Evolutionary conservation across 352 stramenopile genomes (phyloP).

Genomic region (Phytophthora crassamura): DNA sequence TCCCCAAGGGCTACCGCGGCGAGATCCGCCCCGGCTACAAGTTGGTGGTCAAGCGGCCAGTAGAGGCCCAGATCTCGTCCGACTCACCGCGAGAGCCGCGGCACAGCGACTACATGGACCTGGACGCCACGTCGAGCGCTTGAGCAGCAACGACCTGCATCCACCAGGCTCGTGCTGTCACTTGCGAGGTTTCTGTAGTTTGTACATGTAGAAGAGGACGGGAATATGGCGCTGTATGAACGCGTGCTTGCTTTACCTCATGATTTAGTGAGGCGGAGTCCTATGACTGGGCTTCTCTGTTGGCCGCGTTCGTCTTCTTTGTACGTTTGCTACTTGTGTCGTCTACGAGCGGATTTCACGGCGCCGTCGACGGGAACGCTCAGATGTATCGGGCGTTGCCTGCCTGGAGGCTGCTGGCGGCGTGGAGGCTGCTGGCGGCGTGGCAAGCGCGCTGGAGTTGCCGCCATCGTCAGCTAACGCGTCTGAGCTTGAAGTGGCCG

Average conservation of each 20-base stretch:
- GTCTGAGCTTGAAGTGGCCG: slow-evolving; percentile 14
- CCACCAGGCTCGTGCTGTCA: slow-evolving; percentile 11
- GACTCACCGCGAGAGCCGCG: slow-evolving; percentile 14
- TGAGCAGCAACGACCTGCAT: slow-evolving; percentile 30
- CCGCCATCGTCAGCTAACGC: slow-evolving; percentile 10
- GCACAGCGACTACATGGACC: slow-evolving; percentile 38
- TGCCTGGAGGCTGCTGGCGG: no score
- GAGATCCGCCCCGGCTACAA: slow-evolving; percentile 83
- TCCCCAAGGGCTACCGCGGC: slow-evolving; percentile 85
- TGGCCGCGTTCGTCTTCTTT: slow-evolving; percentile 21
- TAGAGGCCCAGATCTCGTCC: slow-evolving; percentile 14
- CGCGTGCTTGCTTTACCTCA: slow-evolving; percentile 31
- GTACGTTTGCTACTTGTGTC: slow-evolving; percentile 17
- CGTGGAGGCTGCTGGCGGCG: slow-evolving; percentile 8
- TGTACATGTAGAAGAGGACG: slow-evolving; percentile 29
- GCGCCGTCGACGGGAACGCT: slow-evolving; percentile 19
- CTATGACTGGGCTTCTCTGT: slow-evolving; percentile 6
- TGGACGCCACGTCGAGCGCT: slow-evolving; percentile 34
- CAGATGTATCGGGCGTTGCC: slow-evolving; percentile 26
- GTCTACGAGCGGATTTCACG: slow-evolving; percentile 25
- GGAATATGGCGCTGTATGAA: slow-evolving; percentile 26
- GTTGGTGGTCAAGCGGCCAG: slow-evolving; percentile 77
- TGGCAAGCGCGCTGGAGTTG: background rate
- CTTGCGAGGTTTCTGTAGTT: slow-evolving; percentile 12
- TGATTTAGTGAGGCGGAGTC: slow-evolving; percentile 5